phyloP scores from a whole-genome alignment of 352 stramenopile species.

The Globisporangium cylindrosporum region DNA sequence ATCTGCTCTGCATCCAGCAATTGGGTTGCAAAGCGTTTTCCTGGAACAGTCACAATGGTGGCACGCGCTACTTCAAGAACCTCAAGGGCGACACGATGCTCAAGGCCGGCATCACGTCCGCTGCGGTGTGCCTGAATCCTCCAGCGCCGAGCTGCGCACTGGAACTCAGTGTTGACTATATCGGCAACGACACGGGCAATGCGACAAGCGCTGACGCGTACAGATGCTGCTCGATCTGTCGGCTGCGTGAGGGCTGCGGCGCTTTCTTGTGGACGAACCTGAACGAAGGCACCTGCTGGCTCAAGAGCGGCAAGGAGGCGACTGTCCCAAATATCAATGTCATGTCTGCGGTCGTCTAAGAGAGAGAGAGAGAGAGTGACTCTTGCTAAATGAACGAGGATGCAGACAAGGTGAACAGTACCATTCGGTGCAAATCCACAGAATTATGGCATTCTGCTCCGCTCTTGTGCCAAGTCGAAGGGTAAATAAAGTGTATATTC shows the following conservation, averaged over 20 bases:
- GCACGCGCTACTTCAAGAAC: background rate
- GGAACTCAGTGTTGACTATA: background rate
- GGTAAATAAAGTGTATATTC: background rate
- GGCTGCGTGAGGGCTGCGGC: background rate
- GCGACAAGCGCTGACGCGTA: background rate
- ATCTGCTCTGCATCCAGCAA: slow-evolving; percentile 17
- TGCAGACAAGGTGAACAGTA: background rate
- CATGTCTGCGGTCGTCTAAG: slow-evolving; percentile 17
- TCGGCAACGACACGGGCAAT: background rate
- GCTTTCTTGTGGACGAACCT: slow-evolving; percentile 9
- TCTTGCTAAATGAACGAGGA: background rate
- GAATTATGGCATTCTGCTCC: background rate
- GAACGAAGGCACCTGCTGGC: slow-evolving; percentile 5
- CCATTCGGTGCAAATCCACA: background rate
- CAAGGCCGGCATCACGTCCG: background rate
- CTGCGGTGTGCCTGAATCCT: background rate
- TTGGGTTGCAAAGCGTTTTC: slow-evolving; percentile 37
- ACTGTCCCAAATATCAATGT: slow-evolving; percentile 24
- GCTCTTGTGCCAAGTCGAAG: background rate
- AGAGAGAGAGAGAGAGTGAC: background rate
- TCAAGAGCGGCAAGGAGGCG: slow-evolving; percentile 26
- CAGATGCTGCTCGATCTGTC: too few relatives aligned
- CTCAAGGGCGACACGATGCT: background rate
- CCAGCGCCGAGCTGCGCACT: background rate
- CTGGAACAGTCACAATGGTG: slow-evolving; percentile 39